Base-by-base conservation (phyloP, 306 rosid genomes). In the Inga laurina region DNA sequence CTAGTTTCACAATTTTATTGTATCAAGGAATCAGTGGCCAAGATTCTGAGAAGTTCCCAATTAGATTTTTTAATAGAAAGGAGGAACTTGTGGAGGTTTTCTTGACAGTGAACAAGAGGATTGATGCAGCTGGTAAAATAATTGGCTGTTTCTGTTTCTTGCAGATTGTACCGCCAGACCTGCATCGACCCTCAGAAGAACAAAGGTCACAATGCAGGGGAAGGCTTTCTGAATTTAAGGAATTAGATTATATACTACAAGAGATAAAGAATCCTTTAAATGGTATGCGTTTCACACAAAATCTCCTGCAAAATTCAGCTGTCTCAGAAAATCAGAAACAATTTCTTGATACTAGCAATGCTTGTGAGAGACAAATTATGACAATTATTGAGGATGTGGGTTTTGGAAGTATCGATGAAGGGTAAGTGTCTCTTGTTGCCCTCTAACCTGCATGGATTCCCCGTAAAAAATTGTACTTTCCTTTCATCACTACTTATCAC, bases 81-180 rank as follows among this genome's bases (percentile, higher is more conserved):
- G 97, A 94, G 64, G 79, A 85, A 37, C 80, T 83, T 43, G 75
- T 88, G 15, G 93, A 91, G 87, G 93, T 86, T 52, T 74, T 84
- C 48, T 79, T 94, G 70, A 90, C 94, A 37, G 88, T 91, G 78
- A 90, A 84, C 91, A 89, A 87, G 82, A 90, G 98, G 88, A 76
- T 71, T 43, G 93, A 93, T 79, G 84, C 86, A 5, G 66, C 68
- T 68, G 97, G 92, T 62, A 87, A 88, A 14, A 70, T 86, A 77
- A 79, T 88, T 54, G 97, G 98, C 32, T 93, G 97, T 84, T 90
- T 91, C 89, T 94, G 92, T 90, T 94, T 94, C 90, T 83, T 94
- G 81, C 93, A 94, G 86, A 86, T 88, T 78, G 75, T 82, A 75
- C 48, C n/a, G 1, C 71, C 83, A 5, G 88, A 89, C 54, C 44